A percentile compares a stretch with the other conserved stretches of the same genome.
Evolutionary conservation across 2,329 filamentous ascomycete species (phyloP).

Genomic region (Trichoderma atroviride): DNA sequence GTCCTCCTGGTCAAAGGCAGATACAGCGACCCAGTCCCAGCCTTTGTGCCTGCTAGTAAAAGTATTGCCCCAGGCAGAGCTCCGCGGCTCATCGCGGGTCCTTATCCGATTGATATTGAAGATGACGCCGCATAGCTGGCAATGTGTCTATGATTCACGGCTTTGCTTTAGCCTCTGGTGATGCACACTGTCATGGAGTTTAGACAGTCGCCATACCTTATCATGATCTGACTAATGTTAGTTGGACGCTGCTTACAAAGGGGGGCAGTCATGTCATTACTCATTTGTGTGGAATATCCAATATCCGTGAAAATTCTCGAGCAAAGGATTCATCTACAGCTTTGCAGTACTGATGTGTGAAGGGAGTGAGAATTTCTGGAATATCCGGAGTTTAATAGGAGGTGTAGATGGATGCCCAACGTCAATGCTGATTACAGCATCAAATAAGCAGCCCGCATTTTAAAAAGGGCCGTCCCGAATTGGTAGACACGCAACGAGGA

Average conservation of each 20-base stretch:
- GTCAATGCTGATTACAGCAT: neutral
- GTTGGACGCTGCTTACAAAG: neutral
- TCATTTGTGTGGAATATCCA: neutral
- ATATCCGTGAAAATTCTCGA: neutral
- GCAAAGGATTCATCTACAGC: neutral
- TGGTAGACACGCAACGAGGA: neutral
- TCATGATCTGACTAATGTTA: neutral
- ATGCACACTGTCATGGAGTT: no score
- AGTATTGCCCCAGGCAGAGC: constrained; percentile 27
- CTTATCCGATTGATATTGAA: constrained; percentile 36
- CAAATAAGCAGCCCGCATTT: neutral
- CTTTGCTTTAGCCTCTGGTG: neutral
- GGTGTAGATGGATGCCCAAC: neutral
- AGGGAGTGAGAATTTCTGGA: neutral
- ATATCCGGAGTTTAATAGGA: neutral
- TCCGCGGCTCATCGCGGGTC: constrained; percentile 30
- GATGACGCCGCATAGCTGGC: constrained; percentile 37
- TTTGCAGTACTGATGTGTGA: neutral
- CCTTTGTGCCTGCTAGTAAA: neutral
- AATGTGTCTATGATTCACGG: constrained; percentile 25
- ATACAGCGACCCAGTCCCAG: constrained; percentile 10
- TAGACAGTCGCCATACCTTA: constrained; percentile 7
- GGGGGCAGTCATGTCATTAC: neutral
- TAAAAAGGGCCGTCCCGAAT: neutral
- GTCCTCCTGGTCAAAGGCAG: neutral